A percentile compares a stretch with the other conserved stretches of the same genome.
phyloP scores from a whole-genome alignment of 306 rosid species.

The Chamaecrista fasciculata region DNA sequence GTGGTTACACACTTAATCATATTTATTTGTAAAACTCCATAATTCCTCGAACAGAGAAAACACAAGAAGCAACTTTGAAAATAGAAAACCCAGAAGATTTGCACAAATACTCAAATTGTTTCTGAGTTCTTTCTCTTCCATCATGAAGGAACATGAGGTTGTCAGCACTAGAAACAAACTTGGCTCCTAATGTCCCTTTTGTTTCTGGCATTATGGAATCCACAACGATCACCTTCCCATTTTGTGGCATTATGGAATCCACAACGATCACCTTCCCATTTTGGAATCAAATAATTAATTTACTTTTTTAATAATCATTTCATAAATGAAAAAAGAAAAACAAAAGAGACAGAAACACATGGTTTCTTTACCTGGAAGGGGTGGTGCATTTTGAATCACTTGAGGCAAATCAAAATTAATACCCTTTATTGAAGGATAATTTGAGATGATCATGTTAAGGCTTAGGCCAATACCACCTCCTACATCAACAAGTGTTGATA shows the following conservation, averaged over 20 bases:
- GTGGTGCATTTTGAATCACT: constrained; percentile 30
- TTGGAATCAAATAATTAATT: no score
- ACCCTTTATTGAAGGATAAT: constrained; percentile 36
- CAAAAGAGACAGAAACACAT: no score
- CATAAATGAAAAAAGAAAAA: no score
- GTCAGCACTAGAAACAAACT: background rate
- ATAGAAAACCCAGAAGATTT: constrained; percentile 6
- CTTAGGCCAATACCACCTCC: constrained; percentile 32
- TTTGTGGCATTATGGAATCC: no score
- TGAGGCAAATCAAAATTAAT: constrained; percentile 36
- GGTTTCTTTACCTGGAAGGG: constrained; percentile 9
- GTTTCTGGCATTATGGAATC: constrained; percentile 18
- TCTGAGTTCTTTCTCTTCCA: constrained; percentile 24
- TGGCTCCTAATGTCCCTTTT: background rate
- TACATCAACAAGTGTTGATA: constrained; percentile 30
- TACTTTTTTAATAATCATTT: no score
- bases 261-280: no score
- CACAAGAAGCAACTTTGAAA: background rate
- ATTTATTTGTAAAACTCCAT: constrained; percentile 16
- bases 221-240: constrained; percentile 23
- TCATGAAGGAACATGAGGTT: constrained; percentile 18
- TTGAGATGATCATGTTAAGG: constrained; percentile 25
- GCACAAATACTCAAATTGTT: background rate
- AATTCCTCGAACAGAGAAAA: background rate
- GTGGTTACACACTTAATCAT: no score